Base-by-base conservation (phyloP, 2,329 filamentous ascomycete genomes). In the Clonostachys sp. region DNA sequence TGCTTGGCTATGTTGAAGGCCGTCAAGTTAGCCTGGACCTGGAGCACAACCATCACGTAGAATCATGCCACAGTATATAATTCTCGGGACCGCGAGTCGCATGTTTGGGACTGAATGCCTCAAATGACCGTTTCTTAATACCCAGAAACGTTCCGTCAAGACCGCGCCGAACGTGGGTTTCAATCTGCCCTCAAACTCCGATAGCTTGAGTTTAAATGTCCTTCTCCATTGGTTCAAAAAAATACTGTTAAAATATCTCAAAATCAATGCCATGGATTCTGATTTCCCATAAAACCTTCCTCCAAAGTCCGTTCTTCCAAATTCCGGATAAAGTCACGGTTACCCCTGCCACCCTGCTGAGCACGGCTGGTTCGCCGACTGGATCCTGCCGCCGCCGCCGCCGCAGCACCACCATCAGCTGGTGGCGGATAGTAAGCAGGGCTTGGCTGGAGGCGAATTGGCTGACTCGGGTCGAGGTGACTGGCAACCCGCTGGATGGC, bases 371-470 rank as follows among this genome's bases (percentile, higher is more conserved):
- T 87, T 63, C 91, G 80, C 59, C 91, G 81, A 40, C 87, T 82
- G 33, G 86, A 67, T 47, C 71, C 64, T 42, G 75, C 61, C 20
- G 81, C 73, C 49, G 78, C 80, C 44, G 84, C 78, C 51, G 88
- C 81, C 9, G 75, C 70, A 17, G 82, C 78, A 57, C 89, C 84
- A 10, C 90, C 89, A 54, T 97, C 92, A 7, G 87, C 84, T 3
- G 92, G 89, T 17, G 94, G 94, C 12, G 94, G 94, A 58, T 97
- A 99, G 67, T 99, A 99, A 2, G 94, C 94, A 6, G 94, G 94
- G 57, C 91, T 96, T 3, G 94, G 94, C 63, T 99, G 94, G 48
- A 97, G 70, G 44, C 94, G 83, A 59, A 99, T 97, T 0, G 94
- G 94, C 50, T 91, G 89, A 57, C 84, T 97, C 2, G 94, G 94